Base-by-base conservation (phyloP, 2,329 filamentous ascomycete genomes). In the Penicillium polonicum region DNA sequence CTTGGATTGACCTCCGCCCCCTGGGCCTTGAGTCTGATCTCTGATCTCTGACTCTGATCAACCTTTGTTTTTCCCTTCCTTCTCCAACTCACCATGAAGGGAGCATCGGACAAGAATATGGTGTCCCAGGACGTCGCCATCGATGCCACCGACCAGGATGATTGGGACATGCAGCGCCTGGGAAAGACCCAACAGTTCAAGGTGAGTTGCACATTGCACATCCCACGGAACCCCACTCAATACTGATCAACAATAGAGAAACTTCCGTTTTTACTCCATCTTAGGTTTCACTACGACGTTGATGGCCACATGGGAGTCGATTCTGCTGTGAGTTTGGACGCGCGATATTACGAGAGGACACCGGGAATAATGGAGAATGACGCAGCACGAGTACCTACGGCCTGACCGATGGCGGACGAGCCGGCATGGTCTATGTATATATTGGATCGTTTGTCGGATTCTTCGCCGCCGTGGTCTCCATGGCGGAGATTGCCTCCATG, bases 111-210 rank as follows among this genome's bases (percentile, higher is more conserved):
- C 10, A 67, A 67, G 56, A 58, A 62, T 45, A 39, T 63, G 27
- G 12, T 55, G 39, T 57, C 59, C 39, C 59, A 66, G 12, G 64
- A 65, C 43, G 49, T 59, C 29, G 60, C 48, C 19, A 39, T 66
- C 7, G 62, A 65, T 5, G 33, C 50, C 10, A 59, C 35, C 17
- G 55, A 56, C 35, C 65, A 68, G 52, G 65, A 68, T 65, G 65
- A 68, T 27, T 61, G 59, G 44, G 65, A 82, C 59, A 83, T 82
- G 80, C 70, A 72, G 49, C 76, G 80, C 17, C 72, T 82, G 72
- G 80, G 80, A 45, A 82, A 81, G 69, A 68, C 72, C 43, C 80
- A 82, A 65, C 77, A 82, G 59, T 72, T 82, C 54, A 75, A 77
- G 57, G 77, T 69, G 13, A 45, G 68, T 61, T 13, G 19, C 2